These are phyloP conservation scores for Funneliformis mosseae DNA, from an alignment of 192 early-diverging fungal species.

Conservation along the genomic window DNA sequence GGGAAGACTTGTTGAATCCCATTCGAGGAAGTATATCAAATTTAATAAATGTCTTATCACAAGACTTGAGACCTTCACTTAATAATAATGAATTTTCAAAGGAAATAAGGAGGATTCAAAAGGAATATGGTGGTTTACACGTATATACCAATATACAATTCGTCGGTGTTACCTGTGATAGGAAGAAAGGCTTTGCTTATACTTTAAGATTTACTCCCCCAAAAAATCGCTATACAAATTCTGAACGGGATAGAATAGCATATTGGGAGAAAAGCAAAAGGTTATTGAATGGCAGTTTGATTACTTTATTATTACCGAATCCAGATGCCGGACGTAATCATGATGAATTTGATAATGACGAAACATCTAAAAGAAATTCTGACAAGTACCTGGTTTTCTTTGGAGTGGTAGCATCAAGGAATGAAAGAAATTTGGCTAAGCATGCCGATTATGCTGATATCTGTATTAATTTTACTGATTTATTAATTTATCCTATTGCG, in stretches of 20 bases:
- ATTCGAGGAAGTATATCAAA: constrained; percentile 44
- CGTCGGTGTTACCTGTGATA: constrained; percentile 33
- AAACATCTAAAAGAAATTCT: background rate
- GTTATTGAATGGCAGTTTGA: constrained; percentile 47
- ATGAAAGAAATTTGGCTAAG: constrained; percentile 34
- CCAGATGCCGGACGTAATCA: background rate
- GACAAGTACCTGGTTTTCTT: constrained; percentile 1
- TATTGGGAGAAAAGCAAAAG: constrained; percentile 51
- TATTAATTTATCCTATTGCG: constrained; percentile 33
- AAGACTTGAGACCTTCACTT: background rate
- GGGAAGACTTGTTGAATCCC: constrained; percentile 59
- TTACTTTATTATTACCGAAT: constrained; percentile 42
- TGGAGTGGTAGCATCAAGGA: constrained; percentile 41
- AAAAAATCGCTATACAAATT: background rate
- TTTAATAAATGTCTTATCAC: constrained; percentile 42
- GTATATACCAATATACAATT: constrained; percentile 46
- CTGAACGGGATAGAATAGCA: constrained; percentile 32
- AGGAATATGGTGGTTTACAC: constrained; percentile 34
- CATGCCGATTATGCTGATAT: constrained; percentile 27
- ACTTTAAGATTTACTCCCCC: constrained; percentile 37
- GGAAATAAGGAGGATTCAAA: background rate
- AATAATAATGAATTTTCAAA: constrained; percentile 23
- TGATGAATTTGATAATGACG: too few relatives aligned
- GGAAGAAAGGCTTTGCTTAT: constrained; percentile 30
- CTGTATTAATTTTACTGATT: constrained; percentile 39